phyloP scores from a whole-genome alignment of 768 basidiomycete species.

The Gloeostereum incarnatum region DNA sequence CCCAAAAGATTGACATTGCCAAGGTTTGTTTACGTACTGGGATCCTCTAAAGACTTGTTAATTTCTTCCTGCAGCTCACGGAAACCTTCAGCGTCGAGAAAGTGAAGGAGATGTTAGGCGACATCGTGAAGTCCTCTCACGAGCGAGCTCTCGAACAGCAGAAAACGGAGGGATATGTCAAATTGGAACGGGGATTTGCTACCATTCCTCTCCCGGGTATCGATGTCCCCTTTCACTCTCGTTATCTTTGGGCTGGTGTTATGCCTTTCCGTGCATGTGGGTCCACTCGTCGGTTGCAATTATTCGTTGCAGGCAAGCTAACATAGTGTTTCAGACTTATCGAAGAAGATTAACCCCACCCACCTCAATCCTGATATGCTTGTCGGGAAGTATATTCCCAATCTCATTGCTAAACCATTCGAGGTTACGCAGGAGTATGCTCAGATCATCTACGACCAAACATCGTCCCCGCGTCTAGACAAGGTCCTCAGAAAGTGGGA shows the following conservation, averaged over 20 bases:
- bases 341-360: constrained; percentile 92
- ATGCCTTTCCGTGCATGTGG: constrained; percentile 94
- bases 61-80: constrained; percentile 47
- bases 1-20: constrained; percentile 89
- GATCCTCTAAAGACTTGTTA: constrained; percentile 5
- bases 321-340: constrained; percentile 52
- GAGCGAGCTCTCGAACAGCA: constrained; percentile 72
- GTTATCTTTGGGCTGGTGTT: constrained; percentile 98
- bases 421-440: constrained; percentile 80
- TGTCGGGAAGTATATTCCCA: constrained; percentile 93
- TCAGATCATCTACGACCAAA: constrained; percentile 94
- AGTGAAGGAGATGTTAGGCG: constrained; percentile 91
- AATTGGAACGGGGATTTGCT: constrained; percentile 93
- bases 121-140: constrained; percentile 82
- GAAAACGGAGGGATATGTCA: constrained; percentile 78
- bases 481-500: constrained; percentile 95
- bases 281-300: constrained; percentile 18
- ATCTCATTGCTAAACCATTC: constrained; percentile 87
- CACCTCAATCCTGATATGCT: constrained; percentile 94
- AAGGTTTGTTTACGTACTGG: constrained; percentile 39
- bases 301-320: constrained; percentile 3
- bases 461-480: constrained; percentile 88
- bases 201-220: constrained; percentile 94
- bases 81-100: constrained; percentile 85
- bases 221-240: constrained; percentile 99